Base-by-base conservation (phyloP, 441 rosid species). In the Populus hybrid region DNA sequence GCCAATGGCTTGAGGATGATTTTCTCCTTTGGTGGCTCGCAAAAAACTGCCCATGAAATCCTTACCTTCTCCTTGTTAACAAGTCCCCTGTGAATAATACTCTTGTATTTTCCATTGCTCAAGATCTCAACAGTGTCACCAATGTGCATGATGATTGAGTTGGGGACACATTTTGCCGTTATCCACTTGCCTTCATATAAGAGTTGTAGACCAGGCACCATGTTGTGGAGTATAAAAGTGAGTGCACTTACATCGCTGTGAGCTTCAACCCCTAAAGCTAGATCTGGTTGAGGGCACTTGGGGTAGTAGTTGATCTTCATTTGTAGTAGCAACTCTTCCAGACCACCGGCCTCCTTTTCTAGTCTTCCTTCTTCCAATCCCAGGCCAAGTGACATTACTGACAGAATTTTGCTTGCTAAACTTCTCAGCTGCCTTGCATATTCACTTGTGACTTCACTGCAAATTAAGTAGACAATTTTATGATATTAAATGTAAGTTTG, bases 291-390 rank as follows among this genome's bases (percentile, higher is more conserved):
- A 30, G 99, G 99, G 42, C 97, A 95, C 78, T 87, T 91, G 1
- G 99, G 99, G 84, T 93, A 95, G 80, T 91, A 91, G 78, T 95
- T 95, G 71, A 95, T 93, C 84, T 93, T 95, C 98, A 88, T 90
- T 69, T 93, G 97, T 10, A 95, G 90, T 1, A 91, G 87, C 34
- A 93, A 87, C 79, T 95, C 97, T 78, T 95, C 99, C 24, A 89
- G 53, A 2, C 97, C 99, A 12, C 99, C 99, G 0, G 85, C 94
- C 75, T 95, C 99, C 76, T 88, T 88, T 86, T 95, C 99, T 42
- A 95, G 86, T 78, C 92, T 88, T 6, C 85, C 97, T 79, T 87
- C 90, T 83, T 92, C 98, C 57, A 95, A 77, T 68, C 97, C 99
- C 72, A 95, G 76, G 30, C 92, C 88, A 2, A 91, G 66, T 9